These are phyloP conservation scores for Pyrus pyrifolia DNA, from an alignment of 306 rosid genomes.

Conservation along the genomic window DNA sequence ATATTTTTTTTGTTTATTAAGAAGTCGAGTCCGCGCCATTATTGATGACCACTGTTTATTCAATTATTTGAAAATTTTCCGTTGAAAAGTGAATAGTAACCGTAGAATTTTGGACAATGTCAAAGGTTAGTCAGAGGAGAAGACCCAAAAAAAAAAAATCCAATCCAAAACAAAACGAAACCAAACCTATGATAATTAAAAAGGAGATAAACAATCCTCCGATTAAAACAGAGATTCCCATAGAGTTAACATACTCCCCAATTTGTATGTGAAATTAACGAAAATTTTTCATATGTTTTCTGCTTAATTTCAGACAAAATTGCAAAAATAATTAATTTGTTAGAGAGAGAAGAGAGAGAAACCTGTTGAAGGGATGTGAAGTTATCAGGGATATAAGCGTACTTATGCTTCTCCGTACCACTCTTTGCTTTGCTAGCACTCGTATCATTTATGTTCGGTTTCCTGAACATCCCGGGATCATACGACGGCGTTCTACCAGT, in stretches of 20 bases:
- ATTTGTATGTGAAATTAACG: background rate
- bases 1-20: too few relatives aligned
- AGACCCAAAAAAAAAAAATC: background rate
- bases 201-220: background rate
- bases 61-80: background rate
- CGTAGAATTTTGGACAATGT: background rate
- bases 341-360: background rate
- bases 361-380: conserved; percentile 67
- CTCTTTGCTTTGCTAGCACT: background rate
- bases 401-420: conserved; percentile 32
- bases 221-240: background rate
- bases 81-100: background rate
- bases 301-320: background rate
- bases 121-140: background rate
- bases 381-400: conserved; percentile 46
- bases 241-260: too few relatives aligned
- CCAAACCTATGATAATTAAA: background rate
- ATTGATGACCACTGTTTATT: background rate
- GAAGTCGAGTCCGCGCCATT: too few relatives aligned
- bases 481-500: background rate
- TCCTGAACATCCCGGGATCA: background rate
- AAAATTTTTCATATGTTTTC: background rate
- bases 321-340: background rate
- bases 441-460: background rate
- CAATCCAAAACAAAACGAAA: background rate